These are phyloP conservation scores for Stagonosporopsis cucurbitacearum DNA, from an alignment of 2,329 filamentous ascomycete species.

Conservation along the genomic window DNA sequence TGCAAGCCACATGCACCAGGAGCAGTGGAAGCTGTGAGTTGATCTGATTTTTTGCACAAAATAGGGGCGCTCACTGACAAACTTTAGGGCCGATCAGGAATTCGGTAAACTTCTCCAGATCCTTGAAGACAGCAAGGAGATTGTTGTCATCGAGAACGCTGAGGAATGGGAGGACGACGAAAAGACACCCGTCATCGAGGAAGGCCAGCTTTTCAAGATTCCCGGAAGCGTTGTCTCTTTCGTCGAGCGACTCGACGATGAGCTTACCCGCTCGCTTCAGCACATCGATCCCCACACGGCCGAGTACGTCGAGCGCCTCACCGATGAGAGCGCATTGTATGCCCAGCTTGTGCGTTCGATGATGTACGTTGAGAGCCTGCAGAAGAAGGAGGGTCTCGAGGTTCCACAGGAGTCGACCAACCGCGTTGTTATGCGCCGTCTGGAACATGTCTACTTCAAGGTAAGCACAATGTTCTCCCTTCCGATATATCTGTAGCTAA, in stretches of 20 bases:
- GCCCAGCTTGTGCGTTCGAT: constrained; percentile 87
- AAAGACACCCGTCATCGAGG: constrained; percentile 77
- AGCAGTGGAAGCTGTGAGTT: constrained; percentile 86
- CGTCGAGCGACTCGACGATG: constrained; percentile 93
- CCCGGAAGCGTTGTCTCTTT: constrained; percentile 94
- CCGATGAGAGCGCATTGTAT: constrained; percentile 89
- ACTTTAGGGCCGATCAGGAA: constrained; percentile 75
- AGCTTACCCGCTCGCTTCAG: constrained; percentile 95
- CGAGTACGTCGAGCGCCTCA: constrained; percentile 94
- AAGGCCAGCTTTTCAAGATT: constrained; percentile 84
- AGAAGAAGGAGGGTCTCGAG: constrained; percentile 72
- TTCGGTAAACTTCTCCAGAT: constrained; percentile 77
- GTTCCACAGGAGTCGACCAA: constrained; percentile 87
- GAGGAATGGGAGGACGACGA: constrained; percentile 99
- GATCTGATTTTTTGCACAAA: too few relatives aligned
- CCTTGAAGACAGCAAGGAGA: constrained; percentile 78
- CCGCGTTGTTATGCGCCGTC: constrained; percentile 87
- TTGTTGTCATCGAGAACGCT: constrained; percentile 86
- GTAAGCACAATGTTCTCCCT: constrained; percentile 51
- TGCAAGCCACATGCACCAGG: constrained; percentile 84
- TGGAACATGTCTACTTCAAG: constrained; percentile 99
- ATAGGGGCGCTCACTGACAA: constrained; percentile 12
- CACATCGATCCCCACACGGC: constrained; percentile 98
- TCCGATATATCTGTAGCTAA: constrained; percentile 26
- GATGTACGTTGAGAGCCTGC: constrained; percentile 85